Conservation (phyloP, 2,329 filamentous ascomycete species). For the Alternaria postmessia region DNA sequence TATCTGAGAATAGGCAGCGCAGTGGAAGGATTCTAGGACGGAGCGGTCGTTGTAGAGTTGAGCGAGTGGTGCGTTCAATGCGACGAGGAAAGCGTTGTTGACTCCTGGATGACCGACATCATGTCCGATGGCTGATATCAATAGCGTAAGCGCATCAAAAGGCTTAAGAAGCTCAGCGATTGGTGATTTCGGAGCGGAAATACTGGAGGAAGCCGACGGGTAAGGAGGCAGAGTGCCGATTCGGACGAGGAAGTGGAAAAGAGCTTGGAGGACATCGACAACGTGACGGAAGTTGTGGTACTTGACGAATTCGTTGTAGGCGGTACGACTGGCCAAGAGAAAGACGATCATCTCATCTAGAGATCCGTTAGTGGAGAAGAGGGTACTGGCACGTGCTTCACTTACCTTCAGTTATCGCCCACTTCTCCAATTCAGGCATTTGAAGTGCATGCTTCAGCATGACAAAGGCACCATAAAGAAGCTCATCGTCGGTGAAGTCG, state of each 20-base stretch:
- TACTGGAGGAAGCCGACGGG: conserved; percentile 51
- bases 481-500: conserved; percentile 86
- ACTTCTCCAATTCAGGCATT: conserved; percentile 81
- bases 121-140: conserved; percentile 96
- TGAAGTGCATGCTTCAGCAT: conserved; percentile 91
- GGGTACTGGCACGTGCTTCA: conserved; percentile 13
- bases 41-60: conserved; percentile 97
- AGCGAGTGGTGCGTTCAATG: conserved; percentile 88
- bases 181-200: conserved; percentile 62
- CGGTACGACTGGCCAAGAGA: conserved; percentile 83
- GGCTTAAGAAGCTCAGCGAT: conserved; percentile 81
- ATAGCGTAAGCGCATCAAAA: conserved; percentile 85
- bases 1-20: conserved; percentile 95
- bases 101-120: conserved; percentile 98
- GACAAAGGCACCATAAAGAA: conserved; percentile 81
- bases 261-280: conserved; percentile 91
- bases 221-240: conserved; percentile 79
- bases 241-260: conserved; percentile 86
- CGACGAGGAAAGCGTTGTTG: conserved; percentile 95
- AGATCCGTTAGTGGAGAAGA: conserved; percentile 26
- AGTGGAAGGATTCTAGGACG: conserved; percentile 96
- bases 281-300: conserved; percentile 99
- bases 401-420: conserved; percentile 80
- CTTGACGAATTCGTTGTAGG: conserved; percentile 96
- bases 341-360: conserved; percentile 83